Base-by-base conservation (phyloP, 345 rosid genomes). In the Schrenkiella parvula region DNA sequence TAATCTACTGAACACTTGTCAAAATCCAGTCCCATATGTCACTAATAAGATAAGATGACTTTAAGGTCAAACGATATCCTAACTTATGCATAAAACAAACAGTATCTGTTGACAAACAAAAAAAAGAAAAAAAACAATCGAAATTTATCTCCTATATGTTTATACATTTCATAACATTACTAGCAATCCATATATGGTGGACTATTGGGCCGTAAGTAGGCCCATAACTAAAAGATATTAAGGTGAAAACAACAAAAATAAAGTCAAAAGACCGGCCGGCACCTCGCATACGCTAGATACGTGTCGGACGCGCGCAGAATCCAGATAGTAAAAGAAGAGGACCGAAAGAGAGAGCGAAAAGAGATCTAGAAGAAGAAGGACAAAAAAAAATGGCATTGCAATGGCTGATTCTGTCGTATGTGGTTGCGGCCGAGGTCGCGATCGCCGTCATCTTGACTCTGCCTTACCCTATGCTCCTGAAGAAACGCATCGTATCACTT, bases 371-470 rank as follows among this genome's bases (percentile, higher is more conserved):
- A 64, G 76, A 70, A 71, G 61, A n/a, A n/a, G 26, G 57, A 64
- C 68, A 70, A 67, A 53, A 14, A 18, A 19, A 13, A 80, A 91
- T 91, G 96, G 97, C 84, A 75, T 77, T 91, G 83, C 97, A 91
- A 80, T 91, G 97, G 97, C 72, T 84, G 83, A 84, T 91, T 41
- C 78, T 91, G 56, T 65, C 95, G 57, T 91, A 86, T 81, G 80
- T 85, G 56, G 97, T 84, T 53, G 96, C 93, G 10, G 89, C 84
- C 3, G 97, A 91, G 84, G 91, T 80, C 1, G 96, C 64, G 4
- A 1, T 87, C 29, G 96, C 87, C 18, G 23, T 81, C 51, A 67
- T 91, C 71, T 56, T 91, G 78, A 91, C 93, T 1, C 25, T 89
- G 44, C 97, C 97, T 23, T 84, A 88, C 35, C 97, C 97, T 2